A percentile compares a stretch with the other conserved stretches of the same genome.
These are phyloP conservation scores for Ceratocystis smalleyi DNA, from an alignment of 2,329 filamentous ascomycete genomes.

Conservation along the genomic window DNA sequence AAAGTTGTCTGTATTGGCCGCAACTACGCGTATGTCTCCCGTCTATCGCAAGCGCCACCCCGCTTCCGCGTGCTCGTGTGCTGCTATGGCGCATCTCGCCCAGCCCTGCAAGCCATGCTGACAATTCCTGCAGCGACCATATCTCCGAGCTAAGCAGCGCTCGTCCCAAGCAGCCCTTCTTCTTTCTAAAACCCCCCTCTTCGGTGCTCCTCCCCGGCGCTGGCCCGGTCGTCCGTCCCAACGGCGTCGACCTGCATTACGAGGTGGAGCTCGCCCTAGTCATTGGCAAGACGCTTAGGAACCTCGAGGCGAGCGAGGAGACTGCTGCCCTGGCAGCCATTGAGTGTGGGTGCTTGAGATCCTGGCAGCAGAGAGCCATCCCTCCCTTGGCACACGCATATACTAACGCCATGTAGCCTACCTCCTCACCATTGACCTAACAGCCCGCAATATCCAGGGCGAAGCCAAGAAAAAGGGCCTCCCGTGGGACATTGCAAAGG, in stretches of 20 bases:
- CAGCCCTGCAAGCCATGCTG: background rate
- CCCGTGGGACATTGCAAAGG: slow-evolving; percentile 92
- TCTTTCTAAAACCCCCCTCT: slow-evolving; percentile 90
- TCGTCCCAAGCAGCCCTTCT: slow-evolving; percentile 88
- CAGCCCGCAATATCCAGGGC: slow-evolving; percentile 84
- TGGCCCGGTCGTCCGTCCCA: slow-evolving; percentile 67
- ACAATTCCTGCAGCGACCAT: slow-evolving; percentile 51
- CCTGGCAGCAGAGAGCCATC: background rate
- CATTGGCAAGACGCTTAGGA: slow-evolving; percentile 64
- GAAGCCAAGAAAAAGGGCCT: slow-evolving; percentile 95
- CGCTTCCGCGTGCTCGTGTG: slow-evolving; percentile 17
- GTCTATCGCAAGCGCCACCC: background rate
- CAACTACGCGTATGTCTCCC: slow-evolving; percentile 69
- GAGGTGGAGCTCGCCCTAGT: slow-evolving; percentile 88
- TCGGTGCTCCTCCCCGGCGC: slow-evolving; percentile 66
- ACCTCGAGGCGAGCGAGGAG: slow-evolving; percentile 59
- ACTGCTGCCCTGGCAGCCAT: slow-evolving; percentile 68
- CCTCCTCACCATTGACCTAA: slow-evolving; percentile 90
- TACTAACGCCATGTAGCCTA: slow-evolving; percentile 42
- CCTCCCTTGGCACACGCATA: background rate
- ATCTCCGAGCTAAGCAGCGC: slow-evolving; percentile 79
- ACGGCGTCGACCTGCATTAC: slow-evolving; percentile 75
- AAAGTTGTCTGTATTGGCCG: slow-evolving; percentile 89
- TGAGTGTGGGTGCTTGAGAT: slow-evolving; percentile 39
- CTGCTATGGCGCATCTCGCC: background rate